Conservation (phyloP, 495 filamentous ascomycete species). For the Penicillium ucsense region DNA sequence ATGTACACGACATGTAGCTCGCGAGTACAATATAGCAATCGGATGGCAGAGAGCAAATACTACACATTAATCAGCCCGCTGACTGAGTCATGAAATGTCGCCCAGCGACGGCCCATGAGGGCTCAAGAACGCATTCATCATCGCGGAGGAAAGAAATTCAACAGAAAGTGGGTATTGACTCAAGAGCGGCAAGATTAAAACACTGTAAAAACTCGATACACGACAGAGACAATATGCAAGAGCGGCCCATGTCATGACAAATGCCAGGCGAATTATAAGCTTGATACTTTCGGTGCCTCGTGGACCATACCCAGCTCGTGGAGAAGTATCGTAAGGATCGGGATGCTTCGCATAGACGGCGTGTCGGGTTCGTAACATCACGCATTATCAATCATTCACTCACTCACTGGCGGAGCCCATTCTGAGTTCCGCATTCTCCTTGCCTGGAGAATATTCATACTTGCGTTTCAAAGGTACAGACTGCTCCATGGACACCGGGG, state of each 20-base stretch:
- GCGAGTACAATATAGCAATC: too few relatives aligned
- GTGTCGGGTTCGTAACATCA: neutral
- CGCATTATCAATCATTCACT: neutral
- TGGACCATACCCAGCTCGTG: too few relatives aligned
- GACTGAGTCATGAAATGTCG: too few relatives aligned
- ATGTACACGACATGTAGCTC: too few relatives aligned
- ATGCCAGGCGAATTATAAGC: neutral
- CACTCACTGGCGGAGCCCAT: constrained; percentile 8
- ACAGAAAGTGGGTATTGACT: constrained; percentile 11
- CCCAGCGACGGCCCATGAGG: too few relatives aligned
- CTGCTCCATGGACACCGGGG: constrained; percentile 11
- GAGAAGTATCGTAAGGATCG: too few relatives aligned
- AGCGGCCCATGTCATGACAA: neutral
- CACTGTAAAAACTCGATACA: neutral
- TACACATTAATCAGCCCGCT: too few relatives aligned
- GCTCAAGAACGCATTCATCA: neutral
- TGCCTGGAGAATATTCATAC: constrained; percentile 20
- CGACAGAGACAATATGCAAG: neutral
- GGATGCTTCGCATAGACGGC: too few relatives aligned
- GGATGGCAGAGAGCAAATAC: too few relatives aligned
- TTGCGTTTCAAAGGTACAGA: constrained; percentile 18
- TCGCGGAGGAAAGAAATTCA: neutral
- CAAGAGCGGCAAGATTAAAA: neutral
- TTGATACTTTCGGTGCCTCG: neutral
- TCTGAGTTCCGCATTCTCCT: constrained; percentile 23